Conservation (phyloP, 73 alveolate genomes). For the Breviolum minutum region DNA sequence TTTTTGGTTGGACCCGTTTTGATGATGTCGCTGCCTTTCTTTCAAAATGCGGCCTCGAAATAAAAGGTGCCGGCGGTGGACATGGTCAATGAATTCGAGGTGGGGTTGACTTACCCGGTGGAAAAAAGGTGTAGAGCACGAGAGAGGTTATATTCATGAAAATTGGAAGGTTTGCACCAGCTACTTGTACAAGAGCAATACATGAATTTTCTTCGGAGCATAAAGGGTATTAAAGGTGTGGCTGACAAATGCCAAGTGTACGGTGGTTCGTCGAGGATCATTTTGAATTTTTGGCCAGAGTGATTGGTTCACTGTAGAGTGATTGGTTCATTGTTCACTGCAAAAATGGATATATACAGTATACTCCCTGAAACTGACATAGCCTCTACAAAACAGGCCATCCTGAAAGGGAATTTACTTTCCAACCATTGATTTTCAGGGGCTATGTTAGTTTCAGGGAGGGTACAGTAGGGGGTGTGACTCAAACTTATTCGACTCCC, state of each 20-base stretch:
- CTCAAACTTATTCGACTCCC: too few relatives aligned
- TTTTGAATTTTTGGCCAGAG: background rate
- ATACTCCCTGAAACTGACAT: too few relatives aligned
- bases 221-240: too few relatives aligned
- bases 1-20: too few relatives aligned
- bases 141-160: background rate
- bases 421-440: too few relatives aligned
- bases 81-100: slow-evolving; percentile 53
- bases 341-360: too few relatives aligned
- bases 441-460: too few relatives aligned
- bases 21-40: background rate
- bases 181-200: background rate
- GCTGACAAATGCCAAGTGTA: background rate
- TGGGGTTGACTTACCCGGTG: background rate
- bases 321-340: too few relatives aligned
- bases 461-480: too few relatives aligned
- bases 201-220: background rate
- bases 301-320: too few relatives aligned
- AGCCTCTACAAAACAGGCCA: too few relatives aligned
- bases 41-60: background rate
- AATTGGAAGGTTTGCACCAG: background rate
- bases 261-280: background rate
- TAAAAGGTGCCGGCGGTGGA: slow-evolving; percentile 41
- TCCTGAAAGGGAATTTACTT: too few relatives aligned
- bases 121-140: background rate